These are phyloP conservation scores for Globisporangium splendens DNA, from an alignment of 352 stramenopile genomes.

Conservation along the genomic window DNA sequence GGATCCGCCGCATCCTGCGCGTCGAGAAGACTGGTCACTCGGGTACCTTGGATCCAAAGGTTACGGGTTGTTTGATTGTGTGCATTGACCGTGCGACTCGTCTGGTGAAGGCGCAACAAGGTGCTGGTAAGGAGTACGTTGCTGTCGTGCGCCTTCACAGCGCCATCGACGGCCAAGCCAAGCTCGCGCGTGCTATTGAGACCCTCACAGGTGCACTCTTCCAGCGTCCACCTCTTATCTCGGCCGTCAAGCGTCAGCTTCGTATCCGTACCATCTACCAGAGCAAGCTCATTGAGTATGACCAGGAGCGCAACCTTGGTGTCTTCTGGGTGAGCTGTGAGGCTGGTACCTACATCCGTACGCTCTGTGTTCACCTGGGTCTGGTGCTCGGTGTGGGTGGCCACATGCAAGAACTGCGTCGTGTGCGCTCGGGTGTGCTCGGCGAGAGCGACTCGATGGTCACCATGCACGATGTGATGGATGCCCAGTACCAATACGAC, in stretches of 20 bases:
- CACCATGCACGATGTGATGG: slow-evolving; percentile 99
- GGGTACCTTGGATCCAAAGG: slow-evolving; percentile 99
- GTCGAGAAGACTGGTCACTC: slow-evolving; percentile 99
- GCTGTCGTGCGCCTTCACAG: slow-evolving; percentile 97
- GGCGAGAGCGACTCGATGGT: slow-evolving; percentile 96
- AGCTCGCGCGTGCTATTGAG: slow-evolving; percentile 95
- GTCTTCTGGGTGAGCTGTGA: slow-evolving; percentile 97
- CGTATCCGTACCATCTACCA: slow-evolving; percentile 99
- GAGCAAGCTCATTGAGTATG: slow-evolving; percentile 98
- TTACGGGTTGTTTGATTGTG: slow-evolving; percentile 99
- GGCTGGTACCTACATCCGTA: slow-evolving; percentile 99
- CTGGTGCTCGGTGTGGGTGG: slow-evolving; percentile 96
- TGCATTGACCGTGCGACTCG: slow-evolving; percentile 98
- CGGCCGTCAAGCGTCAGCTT: slow-evolving; percentile 99
- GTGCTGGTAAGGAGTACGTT: slow-evolving; percentile 99
- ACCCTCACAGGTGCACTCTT: slow-evolving; percentile 99
- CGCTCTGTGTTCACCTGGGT: slow-evolving; percentile 99
- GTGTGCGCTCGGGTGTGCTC: slow-evolving; percentile 96
- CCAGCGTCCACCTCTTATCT: slow-evolving; percentile 99
- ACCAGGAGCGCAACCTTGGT: slow-evolving; percentile 96
- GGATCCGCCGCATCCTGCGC: slow-evolving; percentile 99
- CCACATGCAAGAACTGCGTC: slow-evolving; percentile 99
- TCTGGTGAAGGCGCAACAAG: slow-evolving; percentile 89
- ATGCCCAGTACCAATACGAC: slow-evolving; percentile 99
- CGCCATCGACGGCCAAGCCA: slow-evolving; percentile 90